phyloP scores from a whole-genome alignment of 805 yeast species.

The Candida tibetensis region DNA sequence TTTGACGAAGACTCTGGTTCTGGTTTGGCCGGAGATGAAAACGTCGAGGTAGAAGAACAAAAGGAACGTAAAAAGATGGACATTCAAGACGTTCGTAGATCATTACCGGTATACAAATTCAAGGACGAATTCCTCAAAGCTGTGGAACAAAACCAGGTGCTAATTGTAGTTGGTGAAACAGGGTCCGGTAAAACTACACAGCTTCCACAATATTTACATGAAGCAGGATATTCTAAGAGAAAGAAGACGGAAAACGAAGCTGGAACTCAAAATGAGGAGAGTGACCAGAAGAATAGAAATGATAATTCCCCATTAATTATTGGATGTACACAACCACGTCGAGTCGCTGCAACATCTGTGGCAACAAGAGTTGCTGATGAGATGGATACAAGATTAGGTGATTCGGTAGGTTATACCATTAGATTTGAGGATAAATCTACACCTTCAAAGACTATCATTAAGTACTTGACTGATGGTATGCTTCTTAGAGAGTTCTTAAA shows the following conservation, averaged over 20 bases:
- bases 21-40: slow-evolving; percentile 15
- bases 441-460: slow-evolving; percentile 61
- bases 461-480: slow-evolving; percentile 97
- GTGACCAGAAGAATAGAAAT: not conserved
- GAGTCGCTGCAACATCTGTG: slow-evolving; percentile 92
- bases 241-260: too few relatives aligned
- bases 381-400: slow-evolving; percentile 75
- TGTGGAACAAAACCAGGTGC: slow-evolving; percentile 58
- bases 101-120: slow-evolving; percentile 72
- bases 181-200: slow-evolving; percentile 97
- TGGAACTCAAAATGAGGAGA: not conserved
- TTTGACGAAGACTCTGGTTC: slow-evolving; percentile 44
- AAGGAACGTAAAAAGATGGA: slow-evolving; percentile 6
- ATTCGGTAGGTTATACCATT: slow-evolving; percentile 83
- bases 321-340: slow-evolving; percentile 91
- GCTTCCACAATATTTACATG: slow-evolving; percentile 80
- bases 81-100: slow-evolving; percentile 48
- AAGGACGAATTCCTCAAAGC: slow-evolving; percentile 59
- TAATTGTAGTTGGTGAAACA: slow-evolving; percentile 81
- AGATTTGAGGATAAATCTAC: slow-evolving; percentile 78
- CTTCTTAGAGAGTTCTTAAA: slow-evolving; percentile 75
- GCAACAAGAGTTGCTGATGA: slow-evolving; percentile 92
- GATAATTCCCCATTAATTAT: slow-evolving; percentile 37
- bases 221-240: slow-evolving; percentile 68
- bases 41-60: slow-evolving; percentile 29